phyloP scores from a whole-genome alignment of 2,329 filamentous ascomycete species.

The Delphinella strobiligena region DNA sequence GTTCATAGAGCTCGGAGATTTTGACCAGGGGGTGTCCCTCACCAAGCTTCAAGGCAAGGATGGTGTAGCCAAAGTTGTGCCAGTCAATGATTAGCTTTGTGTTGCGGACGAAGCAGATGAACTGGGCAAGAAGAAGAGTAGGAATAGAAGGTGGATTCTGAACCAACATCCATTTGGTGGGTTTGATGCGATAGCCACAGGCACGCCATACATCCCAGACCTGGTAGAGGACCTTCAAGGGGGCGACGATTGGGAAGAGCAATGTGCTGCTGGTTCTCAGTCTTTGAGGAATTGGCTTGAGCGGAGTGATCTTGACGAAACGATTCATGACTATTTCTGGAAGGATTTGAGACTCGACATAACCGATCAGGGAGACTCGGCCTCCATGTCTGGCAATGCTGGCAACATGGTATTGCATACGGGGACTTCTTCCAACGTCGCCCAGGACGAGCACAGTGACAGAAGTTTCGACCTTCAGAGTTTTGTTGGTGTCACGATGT shows the following conservation, averaged over 20 bases:
- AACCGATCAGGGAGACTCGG: conserved; percentile 75
- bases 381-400: conserved; percentile 77
- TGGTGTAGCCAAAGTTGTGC: conserved; percentile 98
- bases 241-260: conserved; percentile 66
- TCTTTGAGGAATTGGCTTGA: conserved; percentile 54
- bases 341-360: conserved; percentile 72
- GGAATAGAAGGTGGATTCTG: conserved; percentile 94
- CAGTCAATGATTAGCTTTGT: conserved; percentile 85
- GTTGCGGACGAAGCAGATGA: conserved; percentile 64
- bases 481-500: conserved; percentile 14
- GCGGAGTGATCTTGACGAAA: conserved; percentile 57
- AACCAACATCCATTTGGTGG: conserved; percentile 75
- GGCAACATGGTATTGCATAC: conserved; percentile 96
- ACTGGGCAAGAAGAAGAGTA: conserved; percentile 62
- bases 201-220: conserved; percentile 57
- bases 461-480: conserved; percentile 30
- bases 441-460: conserved; percentile 85
- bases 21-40: conserved; percentile 60
- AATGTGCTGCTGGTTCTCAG: conserved; percentile 57
- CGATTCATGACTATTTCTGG: conserved; percentile 61
- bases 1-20: conserved; percentile 69
- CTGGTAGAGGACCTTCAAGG: conserved; percentile 80
- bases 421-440: conserved; percentile 87
- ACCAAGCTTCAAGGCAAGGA: conserved; percentile 59
- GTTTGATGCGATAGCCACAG: conserved; percentile 61